phyloP scores from a whole-genome alignment of 139 green algal species.

The Nannochloris sp. region DNA sequence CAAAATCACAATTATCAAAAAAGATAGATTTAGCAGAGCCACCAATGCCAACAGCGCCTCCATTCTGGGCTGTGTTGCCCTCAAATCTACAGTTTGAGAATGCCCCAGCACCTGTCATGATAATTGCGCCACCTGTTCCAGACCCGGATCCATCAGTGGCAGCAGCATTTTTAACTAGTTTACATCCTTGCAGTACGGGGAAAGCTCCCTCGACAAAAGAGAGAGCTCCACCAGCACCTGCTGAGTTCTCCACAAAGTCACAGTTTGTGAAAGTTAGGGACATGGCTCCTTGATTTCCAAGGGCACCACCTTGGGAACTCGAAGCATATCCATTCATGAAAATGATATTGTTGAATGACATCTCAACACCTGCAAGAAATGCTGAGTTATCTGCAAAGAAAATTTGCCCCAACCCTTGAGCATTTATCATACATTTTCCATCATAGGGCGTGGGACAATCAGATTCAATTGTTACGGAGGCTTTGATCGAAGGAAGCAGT shows the following conservation, averaged over 20 bases:
- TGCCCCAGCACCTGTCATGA: slow-evolving; percentile 17
- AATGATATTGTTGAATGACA: slow-evolving; percentile 24
- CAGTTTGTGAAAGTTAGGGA: slow-evolving; percentile 21
- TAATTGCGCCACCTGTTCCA: slow-evolving; percentile 20
- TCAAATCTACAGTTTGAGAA: slow-evolving; percentile 17
- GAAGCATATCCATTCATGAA: slow-evolving; percentile 8
- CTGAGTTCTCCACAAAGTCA: slow-evolving; percentile 26
- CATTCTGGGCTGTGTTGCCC: slow-evolving; percentile 11
- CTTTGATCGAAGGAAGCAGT: slow-evolving; percentile 20
- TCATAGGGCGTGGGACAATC: slow-evolving; percentile 19
- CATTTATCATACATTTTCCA: slow-evolving; percentile 24
- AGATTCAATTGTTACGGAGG: slow-evolving; percentile 15
- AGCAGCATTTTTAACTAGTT: slow-evolving; percentile 8
- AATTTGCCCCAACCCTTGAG: slow-evolving; percentile 5
- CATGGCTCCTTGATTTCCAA: slow-evolving; percentile 23
- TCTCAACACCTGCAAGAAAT: slow-evolving; percentile 15
- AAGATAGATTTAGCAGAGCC: slow-evolving; percentile 16
- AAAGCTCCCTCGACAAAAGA: slow-evolving; percentile 20
- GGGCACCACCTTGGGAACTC: slow-evolving; percentile 13
- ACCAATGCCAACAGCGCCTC: slow-evolving; percentile 23
- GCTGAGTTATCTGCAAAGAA: slow-evolving; percentile 23
- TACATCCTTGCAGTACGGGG: slow-evolving; percentile 5
- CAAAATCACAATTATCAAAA: slow-evolving; percentile 28
- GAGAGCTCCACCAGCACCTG: slow-evolving; percentile 12
- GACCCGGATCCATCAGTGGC: slow-evolving; percentile 11